A percentile compares a stretch with the other conserved stretches of the same genome.
These are phyloP conservation scores for Cardamine occulta DNA, from an alignment of 345 rosid genomes.

Conservation along the genomic window DNA sequence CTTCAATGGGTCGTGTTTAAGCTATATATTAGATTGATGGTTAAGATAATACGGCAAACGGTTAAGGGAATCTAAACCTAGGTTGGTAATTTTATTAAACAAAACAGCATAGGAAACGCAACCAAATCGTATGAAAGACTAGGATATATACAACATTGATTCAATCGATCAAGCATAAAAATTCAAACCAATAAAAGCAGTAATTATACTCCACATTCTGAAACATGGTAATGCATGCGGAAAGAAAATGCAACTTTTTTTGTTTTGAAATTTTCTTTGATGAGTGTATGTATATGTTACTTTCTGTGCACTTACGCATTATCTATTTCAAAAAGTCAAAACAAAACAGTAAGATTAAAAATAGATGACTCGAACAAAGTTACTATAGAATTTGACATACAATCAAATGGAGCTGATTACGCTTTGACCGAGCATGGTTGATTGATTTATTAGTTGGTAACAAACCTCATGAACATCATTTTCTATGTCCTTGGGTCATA, in stretches of 20 bases:
- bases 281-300: neutral
- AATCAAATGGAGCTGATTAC: constrained; percentile 33
- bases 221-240: neutral
- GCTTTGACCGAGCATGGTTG: constrained; percentile 22
- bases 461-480: constrained; percentile 19
- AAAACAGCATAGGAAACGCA: too few species aligned
- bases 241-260: too few species aligned
- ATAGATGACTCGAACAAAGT: neutral
- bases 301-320: neutral
- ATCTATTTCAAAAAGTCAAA: neutral
- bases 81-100: too few species aligned
- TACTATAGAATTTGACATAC: neutral
- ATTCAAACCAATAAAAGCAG: neutral
- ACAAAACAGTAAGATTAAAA: neutral
- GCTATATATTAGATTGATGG: too few species aligned
- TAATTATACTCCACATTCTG: too few species aligned
- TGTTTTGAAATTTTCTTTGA: too few species aligned
- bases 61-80: too few species aligned
- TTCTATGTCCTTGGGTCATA: constrained; percentile 17
- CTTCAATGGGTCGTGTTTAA: too few species aligned
- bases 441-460: constrained; percentile 20
- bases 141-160: too few species aligned
- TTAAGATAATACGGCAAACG: too few species aligned
- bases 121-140: too few species aligned
- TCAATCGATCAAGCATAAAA: neutral